Evolutionary conservation across 306 rosid species (phyloP).

Genomic region (Arachis stenosperma): DNA sequence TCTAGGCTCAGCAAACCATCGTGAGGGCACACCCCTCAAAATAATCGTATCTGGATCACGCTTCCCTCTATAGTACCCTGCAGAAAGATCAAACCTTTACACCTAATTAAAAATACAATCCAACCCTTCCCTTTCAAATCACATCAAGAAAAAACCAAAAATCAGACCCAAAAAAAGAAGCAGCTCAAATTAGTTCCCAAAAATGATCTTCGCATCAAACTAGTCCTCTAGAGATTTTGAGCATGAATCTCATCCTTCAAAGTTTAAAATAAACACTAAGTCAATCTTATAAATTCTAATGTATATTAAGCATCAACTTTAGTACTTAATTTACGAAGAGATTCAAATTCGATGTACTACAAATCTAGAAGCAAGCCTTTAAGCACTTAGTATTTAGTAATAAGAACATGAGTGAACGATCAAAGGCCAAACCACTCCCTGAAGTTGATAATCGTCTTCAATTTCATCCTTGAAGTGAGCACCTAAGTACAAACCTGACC

Average conservation of each 20-base stretch:
- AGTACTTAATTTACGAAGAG: background rate
- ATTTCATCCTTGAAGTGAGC: no score
- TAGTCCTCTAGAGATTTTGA: background rate
- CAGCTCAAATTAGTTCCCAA: background rate
- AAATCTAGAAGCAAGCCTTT: background rate
- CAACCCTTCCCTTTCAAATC: conserved; percentile 8
- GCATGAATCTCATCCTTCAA: background rate
- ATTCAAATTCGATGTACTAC: background rate
- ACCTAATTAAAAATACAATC: background rate
- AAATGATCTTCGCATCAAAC: no score
- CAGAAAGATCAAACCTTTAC: background rate
- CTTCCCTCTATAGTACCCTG: conserved; percentile 62
- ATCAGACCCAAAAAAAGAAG: no score
- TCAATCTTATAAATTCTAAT: background rate
- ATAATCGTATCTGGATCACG: conserved; percentile 75
- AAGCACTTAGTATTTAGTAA: background rate
- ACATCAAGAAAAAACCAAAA: background rate
- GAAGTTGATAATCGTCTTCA: background rate
- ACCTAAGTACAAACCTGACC: no score
- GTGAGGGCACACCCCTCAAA: conserved; percentile 72
- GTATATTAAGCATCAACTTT: background rate
- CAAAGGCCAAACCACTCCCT: background rate
- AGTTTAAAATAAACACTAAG: no score
- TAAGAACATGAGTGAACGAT: no score
- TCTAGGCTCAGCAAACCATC: conserved; percentile 93